Evolutionary conservation across 2,329 filamentous ascomycete species (phyloP), one percentile per base, ranked within the genome.

Genomic region (Dendrostoma leiphaemia): DNA sequence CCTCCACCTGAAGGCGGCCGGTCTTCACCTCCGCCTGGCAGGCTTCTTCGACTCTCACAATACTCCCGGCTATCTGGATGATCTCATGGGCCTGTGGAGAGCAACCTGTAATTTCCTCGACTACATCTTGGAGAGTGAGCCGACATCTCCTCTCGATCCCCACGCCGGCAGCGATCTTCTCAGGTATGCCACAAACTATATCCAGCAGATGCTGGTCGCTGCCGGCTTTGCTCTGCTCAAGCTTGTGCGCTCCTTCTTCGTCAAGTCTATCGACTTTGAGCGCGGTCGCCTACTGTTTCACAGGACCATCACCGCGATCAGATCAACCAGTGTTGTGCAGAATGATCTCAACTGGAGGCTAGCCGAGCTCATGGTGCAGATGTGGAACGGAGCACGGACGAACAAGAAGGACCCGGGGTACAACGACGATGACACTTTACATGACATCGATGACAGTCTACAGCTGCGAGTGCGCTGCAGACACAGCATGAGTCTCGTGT

Each of bases 151-250:
- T 10, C 71, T 74, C 2, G 71, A 72, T 35, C 75, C 79, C 29
- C 69, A 71, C 45, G 73, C 69, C 32, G 71, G 71, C 49, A 77
- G 81, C 7, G 77, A 79, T 46, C 79, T 87, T 47, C 73, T 91
- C 26, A 79, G 80, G 47, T 86, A 88, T 63, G 81, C 84, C 24
- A 86, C 83, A 60, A 90, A 88, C 66, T 92, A 92, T 68, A 83
- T 93, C 49, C 85, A 91, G 66, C 89, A 93, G 69, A 92, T 93
- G 86, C 83, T 91, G 53, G 83, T 92, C n/a, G 89, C 89, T 2
- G 88, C 86, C 5, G 85, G 86, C 3, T 91, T 91, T 63, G 85
- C 88, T 1, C 74, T 94, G 45, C 78, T 92, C 58, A 93, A 92
- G 64, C 77, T 93, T 53, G 86, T 92, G 71, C 83, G 86, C 47